Evolutionary conservation across 2,329 filamentous ascomycete species (phyloP), one percentile per base, ranked within the genome.

Genomic region (Juglanconis sp.): DNA sequence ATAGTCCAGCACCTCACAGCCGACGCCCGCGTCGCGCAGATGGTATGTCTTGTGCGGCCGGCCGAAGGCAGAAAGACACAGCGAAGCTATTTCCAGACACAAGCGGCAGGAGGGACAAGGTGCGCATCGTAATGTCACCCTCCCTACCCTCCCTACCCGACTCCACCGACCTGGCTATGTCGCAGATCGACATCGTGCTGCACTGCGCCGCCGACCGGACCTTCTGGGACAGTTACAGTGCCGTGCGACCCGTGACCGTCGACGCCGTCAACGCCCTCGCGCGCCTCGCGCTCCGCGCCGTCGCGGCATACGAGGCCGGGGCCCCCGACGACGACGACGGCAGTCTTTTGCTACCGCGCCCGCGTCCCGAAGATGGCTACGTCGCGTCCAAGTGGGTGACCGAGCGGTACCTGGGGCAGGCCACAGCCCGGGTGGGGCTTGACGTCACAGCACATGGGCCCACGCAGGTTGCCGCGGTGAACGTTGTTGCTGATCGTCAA

Each of bases 171-270:
- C 42, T n/a, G 24, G 42, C 5, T 17, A 5, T 46, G 5, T 46
- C 42, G 15, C 30, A 52, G 30, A 36, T 36, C 8, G 31, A 52
- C 31, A 65, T 70, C 17, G 78, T 88, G 51, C 79, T 89, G 24
- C 87, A 84, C 68, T 75, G 72, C 56, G 81, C 77, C 10, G 78
- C 79, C 15, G 72, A 76, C 38, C 68, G 70, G 15, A 74, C 68
- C 10, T 77, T 69, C 66, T 57, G 69, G 64, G 72, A 79, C 34
- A 65, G 66, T 1, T 80, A 79, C 64, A 30, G 64, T 5, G 66
- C 68, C 0, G 66, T 79, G 0, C 66, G 69, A 1, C 52, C 53
- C 2, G 57, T 67, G 36, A 80, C 80, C 61, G 62, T 79, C 2
- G n/a, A 60, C 0, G 67, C 76, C 0, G 76, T 74, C 2, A 68